A percentile compares a stretch with the other conserved stretches of the same genome.
Evolutionary conservation across 257 asterid species (phyloP).

Genomic region (Capsicum rhomboideum): DNA sequence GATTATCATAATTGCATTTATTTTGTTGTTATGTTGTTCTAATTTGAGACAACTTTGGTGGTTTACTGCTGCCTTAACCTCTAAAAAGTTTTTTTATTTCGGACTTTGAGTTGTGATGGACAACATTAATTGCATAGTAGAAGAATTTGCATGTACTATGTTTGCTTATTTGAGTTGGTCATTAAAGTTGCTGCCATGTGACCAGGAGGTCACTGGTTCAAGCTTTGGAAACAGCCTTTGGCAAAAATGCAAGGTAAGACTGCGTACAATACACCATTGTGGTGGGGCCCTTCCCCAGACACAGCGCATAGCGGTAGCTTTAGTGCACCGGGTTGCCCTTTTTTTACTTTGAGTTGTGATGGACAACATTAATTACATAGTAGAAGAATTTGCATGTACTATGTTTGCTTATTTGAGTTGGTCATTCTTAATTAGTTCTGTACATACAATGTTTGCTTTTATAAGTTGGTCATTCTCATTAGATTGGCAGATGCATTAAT

Average conservation of each 20-base stretch:
- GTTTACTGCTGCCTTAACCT: not conserved
- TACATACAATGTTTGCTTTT: no score
- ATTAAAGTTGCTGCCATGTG: no score
- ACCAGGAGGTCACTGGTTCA: no score
- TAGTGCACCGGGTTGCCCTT: no score
- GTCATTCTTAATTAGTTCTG: no score
- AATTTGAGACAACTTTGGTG: not conserved
- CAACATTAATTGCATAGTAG: not conserved
- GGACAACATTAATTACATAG: not conserved
- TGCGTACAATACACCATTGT: no score
- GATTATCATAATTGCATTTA: not conserved
- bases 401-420: not conserved
- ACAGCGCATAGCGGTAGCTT: no score
- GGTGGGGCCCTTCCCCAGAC: no score
- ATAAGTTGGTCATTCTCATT: not conserved
- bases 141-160: not conserved
- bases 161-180: not conserved
- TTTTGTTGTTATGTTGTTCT: not conserved
- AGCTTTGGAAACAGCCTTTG: no score
- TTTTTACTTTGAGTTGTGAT: not conserved
- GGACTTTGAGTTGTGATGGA: not conserved
- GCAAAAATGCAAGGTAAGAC: no score
- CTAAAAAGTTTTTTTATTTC: not conserved
- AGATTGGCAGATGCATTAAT: not conserved
- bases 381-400: not conserved